These are phyloP conservation scores for Hypomontagnella submonticulosa DNA, from an alignment of 495 filamentous ascomycete species.

Conservation along the genomic window DNA sequence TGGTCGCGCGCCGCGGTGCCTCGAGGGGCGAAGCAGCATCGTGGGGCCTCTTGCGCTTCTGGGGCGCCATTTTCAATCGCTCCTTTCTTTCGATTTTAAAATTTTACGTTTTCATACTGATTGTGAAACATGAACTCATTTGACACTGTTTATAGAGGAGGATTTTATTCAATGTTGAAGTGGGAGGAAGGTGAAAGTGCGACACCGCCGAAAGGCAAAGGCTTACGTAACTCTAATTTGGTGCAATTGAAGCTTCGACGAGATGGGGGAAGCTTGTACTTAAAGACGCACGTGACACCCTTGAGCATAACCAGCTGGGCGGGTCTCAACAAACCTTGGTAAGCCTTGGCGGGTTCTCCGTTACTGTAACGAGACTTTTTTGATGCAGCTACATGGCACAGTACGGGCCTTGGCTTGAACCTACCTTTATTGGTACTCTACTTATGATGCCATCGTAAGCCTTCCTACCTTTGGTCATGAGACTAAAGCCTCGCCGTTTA, in stretches of 20 bases:
- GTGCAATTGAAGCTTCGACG: background rate
- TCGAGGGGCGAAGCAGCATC: slow-evolving; percentile 30
- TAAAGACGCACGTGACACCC: slow-evolving; percentile 34
- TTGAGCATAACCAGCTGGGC: slow-evolving; percentile 15
- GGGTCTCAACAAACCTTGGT: background rate
- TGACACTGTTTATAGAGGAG: too few relatives aligned
- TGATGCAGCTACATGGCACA: background rate
- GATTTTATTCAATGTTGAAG: too few relatives aligned
- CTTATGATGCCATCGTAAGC: too few relatives aligned
- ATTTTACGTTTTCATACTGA: too few relatives aligned
- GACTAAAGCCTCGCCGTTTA: too few relatives aligned
- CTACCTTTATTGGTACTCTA: too few relatives aligned
- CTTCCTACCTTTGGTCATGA: too few relatives aligned
- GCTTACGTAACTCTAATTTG: slow-evolving; percentile 12
- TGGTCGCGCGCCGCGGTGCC: slow-evolving; percentile 55
- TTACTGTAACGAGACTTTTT: background rate
- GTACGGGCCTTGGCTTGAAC: too few relatives aligned
- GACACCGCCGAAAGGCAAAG: too few relatives aligned
- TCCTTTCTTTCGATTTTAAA: background rate
- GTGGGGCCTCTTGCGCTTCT: slow-evolving; percentile 56
- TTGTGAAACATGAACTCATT: too few relatives aligned
- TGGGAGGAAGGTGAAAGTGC: too few relatives aligned
- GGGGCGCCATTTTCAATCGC: slow-evolving; percentile 48
- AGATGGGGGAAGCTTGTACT: background rate
- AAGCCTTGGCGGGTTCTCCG: background rate